Base-by-base conservation (phyloP, 2,329 filamentous ascomycete species). In the Phaeosphaeriaceae sp. region DNA sequence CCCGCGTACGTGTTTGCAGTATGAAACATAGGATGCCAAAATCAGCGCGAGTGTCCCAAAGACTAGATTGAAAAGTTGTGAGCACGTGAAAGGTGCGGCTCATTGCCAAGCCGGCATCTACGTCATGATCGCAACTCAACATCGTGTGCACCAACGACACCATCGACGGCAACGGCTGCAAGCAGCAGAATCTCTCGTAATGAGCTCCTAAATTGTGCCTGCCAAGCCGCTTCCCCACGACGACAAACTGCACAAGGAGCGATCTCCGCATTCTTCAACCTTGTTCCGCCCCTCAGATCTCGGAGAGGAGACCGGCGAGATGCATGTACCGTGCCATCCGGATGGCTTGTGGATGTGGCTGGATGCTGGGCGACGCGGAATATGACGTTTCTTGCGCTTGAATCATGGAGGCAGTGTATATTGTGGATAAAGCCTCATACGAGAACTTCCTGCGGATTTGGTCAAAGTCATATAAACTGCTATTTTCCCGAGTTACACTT, bases 301-400 rank as follows among this genome's bases (percentile, higher is more conserved):
- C 62, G 60, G 58, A 42, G 36, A 57, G 57, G 58, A 53, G 51
- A 46, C 56, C 55, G 60, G 60, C 58, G 51, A 57, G 19, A 25
- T 40, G 53, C 62, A 61, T 58, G 13, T n/a, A 6, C 33, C 36
- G 53, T 44, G 44, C 25, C 2, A 48, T n/a, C 13, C 17, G 20
- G 22, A 3, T 17, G 15, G 27, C 44, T 33, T 44, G 42, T 50
- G 45, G 45, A n/a, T 46, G 48, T 60, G 56, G 60, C 61, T 61
- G 49, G 46, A n/a, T 13, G 27, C 50, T 27, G 45, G 31, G 17
- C 40, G 17, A 45, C 48, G 48, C 22, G 20, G 31, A 27, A 17
- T n/a, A 58, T 60, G 56, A 61, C 60, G 53, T 63, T 53, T 27
- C 20, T 33, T 31, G 42, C n/a, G n/a, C 17, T 36, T 48, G 33